These are phyloP conservation scores for Ustilago bromivora DNA, from an alignment of 1,284 basidiomycete genomes.

Conservation along the genomic window DNA sequence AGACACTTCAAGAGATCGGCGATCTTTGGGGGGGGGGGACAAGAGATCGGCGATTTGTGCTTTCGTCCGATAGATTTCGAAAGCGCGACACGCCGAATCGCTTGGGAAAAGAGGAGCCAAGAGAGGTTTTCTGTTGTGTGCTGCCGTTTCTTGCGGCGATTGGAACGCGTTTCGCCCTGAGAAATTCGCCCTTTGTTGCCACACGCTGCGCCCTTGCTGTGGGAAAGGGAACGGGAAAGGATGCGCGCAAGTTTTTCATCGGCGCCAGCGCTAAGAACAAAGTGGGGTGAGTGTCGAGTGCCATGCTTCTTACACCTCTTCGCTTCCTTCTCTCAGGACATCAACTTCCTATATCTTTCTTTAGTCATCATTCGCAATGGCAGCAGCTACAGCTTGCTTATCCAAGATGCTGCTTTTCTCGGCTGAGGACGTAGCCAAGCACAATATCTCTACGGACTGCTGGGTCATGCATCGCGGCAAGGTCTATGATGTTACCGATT, in stretches of 20 bases:
- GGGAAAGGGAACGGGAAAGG: neutral
- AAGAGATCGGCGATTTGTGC: neutral
- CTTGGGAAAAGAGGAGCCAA: neutral
- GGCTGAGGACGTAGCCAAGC: conserved; percentile 52
- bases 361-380: neutral
- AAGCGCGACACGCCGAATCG: neutral
- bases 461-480: conserved; percentile 71
- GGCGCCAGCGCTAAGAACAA: neutral
- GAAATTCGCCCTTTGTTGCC: neutral
- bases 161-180: neutral
- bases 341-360: neutral
- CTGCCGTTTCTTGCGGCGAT: neutral
- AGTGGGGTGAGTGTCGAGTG: neutral
- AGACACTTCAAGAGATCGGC: neutral
- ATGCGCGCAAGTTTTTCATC: neutral
- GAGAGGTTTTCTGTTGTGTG: neutral
- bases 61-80: neutral
- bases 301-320: neutral
- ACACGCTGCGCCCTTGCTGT: neutral
- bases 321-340: neutral
- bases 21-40: neutral
- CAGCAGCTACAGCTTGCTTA: conserved; percentile 30
- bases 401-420: conserved; percentile 56
- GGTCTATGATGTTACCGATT: conserved; percentile 73
- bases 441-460: conserved; percentile 77